Conservation (phyloP, 2,329 filamentous ascomycete species). For the Colletotrichum paranaense region DNA sequence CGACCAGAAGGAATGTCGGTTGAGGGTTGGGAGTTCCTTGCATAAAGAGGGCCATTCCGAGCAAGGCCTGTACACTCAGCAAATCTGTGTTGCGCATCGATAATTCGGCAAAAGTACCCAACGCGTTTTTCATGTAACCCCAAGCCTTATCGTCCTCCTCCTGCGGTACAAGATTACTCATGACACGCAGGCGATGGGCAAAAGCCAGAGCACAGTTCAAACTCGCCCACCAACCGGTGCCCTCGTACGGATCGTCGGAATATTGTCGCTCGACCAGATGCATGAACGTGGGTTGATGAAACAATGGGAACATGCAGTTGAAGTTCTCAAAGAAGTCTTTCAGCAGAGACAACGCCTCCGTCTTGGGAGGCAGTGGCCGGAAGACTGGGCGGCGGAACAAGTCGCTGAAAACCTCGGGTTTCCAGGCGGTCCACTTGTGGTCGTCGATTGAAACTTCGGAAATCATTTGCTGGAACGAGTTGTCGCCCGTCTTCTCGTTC, state of each 20-base stretch:
- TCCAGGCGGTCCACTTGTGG: conserved; percentile 97
- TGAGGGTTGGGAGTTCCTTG: conserved; percentile 98
- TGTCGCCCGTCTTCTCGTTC: conserved; percentile 96
- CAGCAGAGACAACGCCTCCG: conserved; percentile 87
- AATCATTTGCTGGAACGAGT: conserved; percentile 95
- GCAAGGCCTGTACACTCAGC: conserved; percentile 90
- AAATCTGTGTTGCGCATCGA: conserved; percentile 97
- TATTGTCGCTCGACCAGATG: conserved; percentile 95
- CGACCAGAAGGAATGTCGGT: conserved; percentile 89
- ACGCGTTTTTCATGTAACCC: conserved; percentile 95
- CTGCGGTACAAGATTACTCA: conserved; percentile 91
- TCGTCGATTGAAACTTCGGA: conserved; percentile 90
- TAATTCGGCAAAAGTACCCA: conserved; percentile 91
- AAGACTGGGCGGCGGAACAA: conserved; percentile 89
- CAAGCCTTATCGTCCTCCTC: conserved; percentile 96
- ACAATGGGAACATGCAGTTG: conserved; percentile 98
- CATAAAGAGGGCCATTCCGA: conserved; percentile 94
- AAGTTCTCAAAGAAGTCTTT: conserved; percentile 98
- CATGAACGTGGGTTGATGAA: conserved; percentile 99
- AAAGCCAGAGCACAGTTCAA: conserved; percentile 95
- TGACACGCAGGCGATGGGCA: conserved; percentile 89
- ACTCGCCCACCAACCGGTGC: conserved; percentile 98
- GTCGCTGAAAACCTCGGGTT: conserved; percentile 95
- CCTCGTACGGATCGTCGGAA: conserved; percentile 90
- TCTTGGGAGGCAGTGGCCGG: conserved; percentile 83